Evolutionary conservation across 2,329 filamentous ascomycete species (phyloP).

Genomic region (Xylariaceae sp.): DNA sequence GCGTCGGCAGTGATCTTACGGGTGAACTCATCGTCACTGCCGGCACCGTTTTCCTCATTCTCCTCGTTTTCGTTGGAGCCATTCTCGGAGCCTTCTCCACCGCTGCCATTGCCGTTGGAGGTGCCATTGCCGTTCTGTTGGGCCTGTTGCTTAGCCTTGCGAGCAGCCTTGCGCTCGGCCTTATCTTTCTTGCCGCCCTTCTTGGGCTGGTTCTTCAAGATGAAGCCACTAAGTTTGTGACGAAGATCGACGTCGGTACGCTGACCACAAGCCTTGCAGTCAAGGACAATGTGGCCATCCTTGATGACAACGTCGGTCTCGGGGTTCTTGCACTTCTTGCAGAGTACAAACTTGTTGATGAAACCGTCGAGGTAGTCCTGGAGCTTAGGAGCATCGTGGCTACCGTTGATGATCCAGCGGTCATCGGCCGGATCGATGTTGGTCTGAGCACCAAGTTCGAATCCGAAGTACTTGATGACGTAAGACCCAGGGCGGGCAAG

Average conservation of each 20-base stretch:
- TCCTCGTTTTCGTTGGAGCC: constrained; percentile 51
- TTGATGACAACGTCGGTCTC: constrained; percentile 96
- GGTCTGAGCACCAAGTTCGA: constrained; percentile 97
- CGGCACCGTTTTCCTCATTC: constrained; percentile 57
- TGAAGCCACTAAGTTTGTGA: constrained; percentile 94
- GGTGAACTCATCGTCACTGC: constrained; percentile 87
- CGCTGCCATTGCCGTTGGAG: constrained; percentile 48
- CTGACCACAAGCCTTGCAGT: constrained; percentile 98
- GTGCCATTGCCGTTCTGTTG: constrained; percentile 51
- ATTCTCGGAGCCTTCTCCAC: constrained; percentile 60
- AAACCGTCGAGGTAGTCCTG: constrained; percentile 98
- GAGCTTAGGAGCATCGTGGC: constrained; percentile 89
- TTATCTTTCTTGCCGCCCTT: constrained; percentile 94
- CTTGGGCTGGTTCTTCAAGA: constrained; percentile 87
- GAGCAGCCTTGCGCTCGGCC: constrained; percentile 82
- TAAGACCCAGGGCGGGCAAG: constrained; percentile 89
- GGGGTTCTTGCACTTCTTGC: constrained; percentile 99
- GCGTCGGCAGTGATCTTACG: constrained; percentile 68
- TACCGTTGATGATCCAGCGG: constrained; percentile 99
- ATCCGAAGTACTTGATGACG: constrained; percentile 99
- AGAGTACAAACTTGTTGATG: constrained; percentile 97
- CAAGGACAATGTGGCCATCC: constrained; percentile 82
- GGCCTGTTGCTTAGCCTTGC: constrained; percentile 76
- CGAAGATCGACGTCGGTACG: constrained; percentile 86
- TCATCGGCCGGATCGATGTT: constrained; percentile 96